Evolutionary conservation across 2,329 filamentous ascomycete species (phyloP).

Genomic region (Penicillium paneum): DNA sequence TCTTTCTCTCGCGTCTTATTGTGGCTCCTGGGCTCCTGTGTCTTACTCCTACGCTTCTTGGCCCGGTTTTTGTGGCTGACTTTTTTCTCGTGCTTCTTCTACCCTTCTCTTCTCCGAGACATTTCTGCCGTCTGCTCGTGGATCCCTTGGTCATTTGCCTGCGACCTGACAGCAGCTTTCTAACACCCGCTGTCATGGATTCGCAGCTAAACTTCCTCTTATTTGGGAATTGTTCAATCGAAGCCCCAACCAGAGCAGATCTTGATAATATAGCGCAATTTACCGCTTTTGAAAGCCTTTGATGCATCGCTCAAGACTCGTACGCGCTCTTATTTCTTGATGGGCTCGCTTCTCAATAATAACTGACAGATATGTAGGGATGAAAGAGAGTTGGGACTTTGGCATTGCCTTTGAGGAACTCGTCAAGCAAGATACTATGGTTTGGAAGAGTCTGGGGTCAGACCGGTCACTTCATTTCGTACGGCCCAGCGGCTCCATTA

Average conservation of each 20-base stretch:
- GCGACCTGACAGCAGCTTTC: background rate
- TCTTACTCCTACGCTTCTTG: background rate
- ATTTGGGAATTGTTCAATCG: background rate
- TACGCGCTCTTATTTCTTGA: background rate
- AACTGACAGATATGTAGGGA: background rate
- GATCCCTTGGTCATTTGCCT: background rate
- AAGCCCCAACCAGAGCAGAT: background rate
- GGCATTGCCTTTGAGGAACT: background rate
- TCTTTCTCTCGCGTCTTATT: background rate
- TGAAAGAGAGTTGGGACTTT: background rate
- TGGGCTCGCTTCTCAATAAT: background rate
- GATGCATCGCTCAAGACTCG: background rate
- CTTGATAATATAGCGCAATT: background rate
- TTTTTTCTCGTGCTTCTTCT: background rate
- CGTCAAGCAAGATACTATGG: background rate
- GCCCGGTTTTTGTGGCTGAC: background rate
- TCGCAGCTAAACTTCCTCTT: background rate
- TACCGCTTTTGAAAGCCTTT: background rate
- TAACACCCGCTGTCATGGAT: background rate
- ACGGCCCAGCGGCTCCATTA: background rate
- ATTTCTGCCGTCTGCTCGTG: background rate
- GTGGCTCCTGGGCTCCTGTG: background rate
- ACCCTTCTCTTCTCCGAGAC: background rate
- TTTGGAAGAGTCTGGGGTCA: background rate
- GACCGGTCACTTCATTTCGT: background rate